phyloP scores from a whole-genome alignment of 2,329 filamentous ascomycete genomes.

The Talaromyces albobiverticillius region DNA sequence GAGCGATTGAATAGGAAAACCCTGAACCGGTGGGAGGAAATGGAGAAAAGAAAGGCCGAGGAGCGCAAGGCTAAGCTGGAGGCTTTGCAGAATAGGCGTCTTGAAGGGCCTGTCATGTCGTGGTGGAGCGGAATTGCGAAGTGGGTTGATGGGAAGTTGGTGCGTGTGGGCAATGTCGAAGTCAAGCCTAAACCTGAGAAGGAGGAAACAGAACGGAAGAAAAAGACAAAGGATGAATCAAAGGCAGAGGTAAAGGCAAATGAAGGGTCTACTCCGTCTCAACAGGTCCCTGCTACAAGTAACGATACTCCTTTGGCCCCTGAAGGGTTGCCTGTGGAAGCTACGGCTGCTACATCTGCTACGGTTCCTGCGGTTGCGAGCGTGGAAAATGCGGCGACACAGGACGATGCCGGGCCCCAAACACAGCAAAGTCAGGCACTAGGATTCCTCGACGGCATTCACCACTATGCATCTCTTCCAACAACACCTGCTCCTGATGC shows the following conservation, averaged over 20 bases:
- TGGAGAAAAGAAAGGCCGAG: conserved; percentile 83
- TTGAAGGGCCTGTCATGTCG: conserved; percentile 84
- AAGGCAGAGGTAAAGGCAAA: conserved; percentile 27
- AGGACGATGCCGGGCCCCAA: conserved; percentile 9
- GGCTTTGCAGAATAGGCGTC: conserved; percentile 78
- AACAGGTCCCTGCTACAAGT: background rate
- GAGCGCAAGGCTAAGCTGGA: conserved; percentile 79
- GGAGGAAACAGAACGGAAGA: conserved; percentile 48
- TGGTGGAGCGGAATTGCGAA: conserved; percentile 91
- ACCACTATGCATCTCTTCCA: conserved; percentile 23
- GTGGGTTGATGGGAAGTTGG: conserved; percentile 73
- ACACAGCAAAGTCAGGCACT: background rate
- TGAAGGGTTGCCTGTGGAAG: background rate
- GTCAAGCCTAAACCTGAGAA: conserved; percentile 36
- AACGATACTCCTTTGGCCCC: background rate
- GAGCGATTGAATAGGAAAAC: conserved; percentile 88
- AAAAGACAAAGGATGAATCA: conserved; percentile 21
- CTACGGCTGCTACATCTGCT: no score
- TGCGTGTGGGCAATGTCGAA: conserved; percentile 65
- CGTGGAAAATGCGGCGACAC: conserved; percentile 20
- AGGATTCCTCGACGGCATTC: conserved; percentile 24
- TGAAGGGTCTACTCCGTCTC: conserved; percentile 7
- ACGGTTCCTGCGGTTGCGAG: background rate
- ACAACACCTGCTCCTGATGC: conserved; percentile 4
- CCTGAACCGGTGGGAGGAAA: conserved; percentile 88